A percentile compares a stretch with the other conserved stretches of the same genome.
Conservation (phyloP, 2,329 filamentous ascomycete species). For the Fusarium haematococcum region DNA sequence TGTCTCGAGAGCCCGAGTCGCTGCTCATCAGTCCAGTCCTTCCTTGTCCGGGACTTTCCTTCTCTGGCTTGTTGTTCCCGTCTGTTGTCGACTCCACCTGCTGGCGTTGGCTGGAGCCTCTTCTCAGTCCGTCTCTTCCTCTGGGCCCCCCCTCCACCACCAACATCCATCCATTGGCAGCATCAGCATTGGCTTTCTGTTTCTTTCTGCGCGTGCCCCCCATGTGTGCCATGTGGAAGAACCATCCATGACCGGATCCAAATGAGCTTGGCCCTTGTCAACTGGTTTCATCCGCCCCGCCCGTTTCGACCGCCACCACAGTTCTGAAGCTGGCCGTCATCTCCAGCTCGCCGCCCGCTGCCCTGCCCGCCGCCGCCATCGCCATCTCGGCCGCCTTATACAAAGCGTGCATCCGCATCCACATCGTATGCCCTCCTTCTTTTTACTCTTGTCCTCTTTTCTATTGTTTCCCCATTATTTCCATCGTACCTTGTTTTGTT, state of each 20-base stretch:
- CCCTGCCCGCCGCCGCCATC: constrained; percentile 12
- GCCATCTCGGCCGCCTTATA: constrained; percentile 34
- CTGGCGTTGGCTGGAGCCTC: constrained; percentile 11
- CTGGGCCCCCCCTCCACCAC: constrained; percentile 25
- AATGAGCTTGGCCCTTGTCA: constrained; percentile 60
- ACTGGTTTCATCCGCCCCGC: constrained; percentile 57
- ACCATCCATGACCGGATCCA: constrained; percentile 54
- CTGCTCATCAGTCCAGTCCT: not conserved
- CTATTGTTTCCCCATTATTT: constrained; percentile 11
- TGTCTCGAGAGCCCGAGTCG: not conserved
- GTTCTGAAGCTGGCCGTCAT: constrained; percentile 60
- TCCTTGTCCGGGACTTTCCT: constrained; percentile 20
- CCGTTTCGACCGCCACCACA: constrained; percentile 52
- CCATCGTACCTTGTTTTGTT: constrained; percentile 3
- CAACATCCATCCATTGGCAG: constrained; percentile 47
- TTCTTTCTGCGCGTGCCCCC: constrained; percentile 45
- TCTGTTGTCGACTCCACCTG: constrained; percentile 22
- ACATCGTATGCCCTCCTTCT: constrained; percentile 38
- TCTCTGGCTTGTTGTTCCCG: not conserved
- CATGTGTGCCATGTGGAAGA: constrained; percentile 47
- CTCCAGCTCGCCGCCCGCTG: constrained; percentile 53
- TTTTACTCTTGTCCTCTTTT: constrained; percentile 25
- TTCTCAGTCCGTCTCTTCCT: constrained; percentile 27
- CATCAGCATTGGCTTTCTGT: constrained; percentile 51
- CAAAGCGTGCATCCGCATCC: constrained; percentile 41